Percentiles rank a stretch among this genome's conserved stretches.
These are phyloP conservation scores for Aspergillus felis DNA, from an alignment of 2,329 filamentous ascomycete species.

Conservation along the genomic window DNA sequence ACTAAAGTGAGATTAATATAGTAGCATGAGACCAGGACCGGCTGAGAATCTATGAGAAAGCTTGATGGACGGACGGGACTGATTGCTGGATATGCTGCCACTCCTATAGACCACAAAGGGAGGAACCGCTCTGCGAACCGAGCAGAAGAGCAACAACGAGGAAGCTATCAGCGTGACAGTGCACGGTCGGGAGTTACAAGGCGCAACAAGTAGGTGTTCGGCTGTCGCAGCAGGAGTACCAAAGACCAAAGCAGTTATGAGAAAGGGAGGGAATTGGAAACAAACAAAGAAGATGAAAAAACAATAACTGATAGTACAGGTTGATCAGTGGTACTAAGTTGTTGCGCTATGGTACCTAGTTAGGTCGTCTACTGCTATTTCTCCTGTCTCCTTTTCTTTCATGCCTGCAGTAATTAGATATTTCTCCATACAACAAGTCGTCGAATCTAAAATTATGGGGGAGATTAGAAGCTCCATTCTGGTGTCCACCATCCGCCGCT, in stretches of 20 bases:
- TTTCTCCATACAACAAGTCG: slow-evolving; percentile 10
- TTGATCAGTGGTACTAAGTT: slow-evolving; percentile 7
- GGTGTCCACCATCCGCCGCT: neutral
- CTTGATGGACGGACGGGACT: neutral
- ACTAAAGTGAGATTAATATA: neutral
- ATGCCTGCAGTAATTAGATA: neutral
- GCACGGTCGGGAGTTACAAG: neutral
- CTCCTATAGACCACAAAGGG: neutral
- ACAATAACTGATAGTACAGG: slow-evolving; percentile 4
- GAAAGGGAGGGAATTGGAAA: neutral
- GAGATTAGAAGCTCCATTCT: neutral
- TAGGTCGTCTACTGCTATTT: neutral
- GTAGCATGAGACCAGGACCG: slow-evolving; percentile 25
- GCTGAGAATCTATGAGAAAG: slow-evolving; percentile 20
- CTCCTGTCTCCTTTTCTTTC: neutral
- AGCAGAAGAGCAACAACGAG: neutral
- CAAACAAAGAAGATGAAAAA: neutral
- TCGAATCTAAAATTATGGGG: slow-evolving; percentile 1
- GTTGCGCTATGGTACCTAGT: neutral
- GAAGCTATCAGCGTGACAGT: neutral
- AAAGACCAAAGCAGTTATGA: slow-evolving; percentile 1
- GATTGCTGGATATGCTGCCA: neutral
- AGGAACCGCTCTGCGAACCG: neutral
- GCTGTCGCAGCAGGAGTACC: slow-evolving; percentile 2
- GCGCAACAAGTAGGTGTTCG: slow-evolving; percentile 1